Evolutionary conservation across 371 early-diverging fungal species (phyloP).

Genomic region (Zopfochytrium polystomum): DNA sequence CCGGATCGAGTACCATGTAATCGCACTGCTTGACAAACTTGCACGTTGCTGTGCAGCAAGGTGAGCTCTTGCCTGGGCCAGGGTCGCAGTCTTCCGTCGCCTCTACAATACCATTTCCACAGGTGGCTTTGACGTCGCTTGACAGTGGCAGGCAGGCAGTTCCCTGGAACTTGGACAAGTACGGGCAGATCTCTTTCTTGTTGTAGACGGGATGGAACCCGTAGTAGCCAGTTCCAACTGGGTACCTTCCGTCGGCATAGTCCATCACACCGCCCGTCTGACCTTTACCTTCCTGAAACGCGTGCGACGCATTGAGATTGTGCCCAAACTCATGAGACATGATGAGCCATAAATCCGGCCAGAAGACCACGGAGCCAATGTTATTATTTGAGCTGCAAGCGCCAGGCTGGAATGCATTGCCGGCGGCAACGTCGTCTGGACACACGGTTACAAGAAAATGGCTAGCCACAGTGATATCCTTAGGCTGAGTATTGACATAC

Average conservation of each 20-base stretch:
- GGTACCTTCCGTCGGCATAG: slow-evolving; percentile 1
- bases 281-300: neutral
- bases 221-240: too few relatives aligned
- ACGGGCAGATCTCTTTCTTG: neutral
- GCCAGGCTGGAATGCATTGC: neutral
- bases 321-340: neutral
- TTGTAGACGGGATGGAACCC: too few relatives aligned
- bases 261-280: neutral
- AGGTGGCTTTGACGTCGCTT: neutral
- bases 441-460: slow-evolving; percentile 1
- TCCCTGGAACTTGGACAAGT: neutral
- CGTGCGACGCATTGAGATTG: slow-evolving; percentile 1
- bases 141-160: neutral
- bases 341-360: neutral
- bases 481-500: neutral
- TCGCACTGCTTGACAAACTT: too few relatives aligned
- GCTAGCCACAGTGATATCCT: neutral
- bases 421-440: neutral
- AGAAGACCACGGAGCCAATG: neutral
- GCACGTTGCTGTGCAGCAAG: too few relatives aligned
- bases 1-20: too few relatives aligned
- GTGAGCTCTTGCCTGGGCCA: too few relatives aligned
- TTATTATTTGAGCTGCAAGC: neutral
- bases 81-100: neutral
- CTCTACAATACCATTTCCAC: slow-evolving; percentile 1